Base-by-base conservation (phyloP, 495 filamentous ascomycete genomes). In the Achaetomiella virescens region DNA sequence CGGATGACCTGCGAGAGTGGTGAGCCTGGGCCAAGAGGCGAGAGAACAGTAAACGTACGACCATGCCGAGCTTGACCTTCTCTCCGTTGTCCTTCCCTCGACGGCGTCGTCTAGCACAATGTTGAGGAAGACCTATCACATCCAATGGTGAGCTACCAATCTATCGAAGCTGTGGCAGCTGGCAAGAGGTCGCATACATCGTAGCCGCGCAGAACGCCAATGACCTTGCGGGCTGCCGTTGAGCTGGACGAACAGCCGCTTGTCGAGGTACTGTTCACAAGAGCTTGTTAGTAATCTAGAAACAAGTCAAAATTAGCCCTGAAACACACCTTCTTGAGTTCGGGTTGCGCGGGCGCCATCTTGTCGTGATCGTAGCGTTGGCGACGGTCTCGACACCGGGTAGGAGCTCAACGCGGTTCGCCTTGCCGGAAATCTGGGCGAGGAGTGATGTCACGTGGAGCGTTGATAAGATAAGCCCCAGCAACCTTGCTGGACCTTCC, bases 261-360 rank as follows among this genome's bases (percentile, higher is more conserved):
- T 98, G 79, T 97, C 93, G 77, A 98, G 91, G 75, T 98, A 98
- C 93, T 98, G 70, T 59, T 55, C 31, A 9, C 11, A 33, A 40
- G 20, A n/a, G 35, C 20, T 42, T 41, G 37, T 64, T 54, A 60
- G 58, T 46, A 21, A 1, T 49, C 20, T 31, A 4, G 24, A 31
- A 35, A 24, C 9, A 57, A 47, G 20, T 52, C 25, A 24, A 43
- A 40, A 33, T 9, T 4, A 41, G 10, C 29, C 14, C n/a, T n/a
- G 14, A 15, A 46, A 55, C 75, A 43, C 70, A 92, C 93, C 84
- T 97, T 97, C 75, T 98, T 97, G 58, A 98, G 84, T 73, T 98
- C 95, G 58, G 93, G 95, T 75, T 97, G 92, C 70, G 93, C 90
- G 88, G 92, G 92, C 75, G 95, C 90, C 95, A 98, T 98, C 59